A percentile compares a stretch with the other conserved stretches of the same genome.
Conservation (phyloP, 163 green algal species). For the Scenedesmus sp. region DNA sequence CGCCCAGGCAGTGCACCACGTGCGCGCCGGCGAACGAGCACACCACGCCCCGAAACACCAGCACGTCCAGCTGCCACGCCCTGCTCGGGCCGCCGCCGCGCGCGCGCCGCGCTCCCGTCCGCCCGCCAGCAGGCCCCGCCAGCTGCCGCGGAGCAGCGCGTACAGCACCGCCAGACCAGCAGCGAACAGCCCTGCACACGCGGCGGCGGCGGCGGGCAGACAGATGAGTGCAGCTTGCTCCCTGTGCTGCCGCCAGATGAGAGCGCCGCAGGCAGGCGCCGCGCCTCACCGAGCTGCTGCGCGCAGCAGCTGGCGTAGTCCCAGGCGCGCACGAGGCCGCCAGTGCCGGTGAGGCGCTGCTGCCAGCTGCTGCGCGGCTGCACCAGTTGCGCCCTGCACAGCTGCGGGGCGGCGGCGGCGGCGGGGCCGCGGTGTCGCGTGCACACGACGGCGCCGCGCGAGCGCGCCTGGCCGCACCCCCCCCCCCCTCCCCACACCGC, state of each 20-base stretch:
- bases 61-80: conserved; percentile 26
- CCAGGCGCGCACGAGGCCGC: not conserved
- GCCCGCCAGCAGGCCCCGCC: not conserved
- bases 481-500: not conserved
- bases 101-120: not conserved
- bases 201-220: not conserved
- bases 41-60: conserved; percentile 13
- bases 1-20: conserved; percentile 25
- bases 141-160: not conserved
- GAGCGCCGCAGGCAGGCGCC: not conserved
- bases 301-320: conserved; percentile 14
- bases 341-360: not conserved
- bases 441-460: not conserved
- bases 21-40: conserved; percentile 27
- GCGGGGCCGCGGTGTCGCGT: not conserved
- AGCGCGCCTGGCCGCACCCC: not conserved
- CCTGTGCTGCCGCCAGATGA: too few relatives aligned
- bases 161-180: conserved; percentile 21
- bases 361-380: not conserved
- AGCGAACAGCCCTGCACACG: conserved; percentile 15
- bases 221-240: not conserved
- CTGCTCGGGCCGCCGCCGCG: not conserved
- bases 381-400: not conserved
- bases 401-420: not conserved
- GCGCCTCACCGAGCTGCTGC: conserved; percentile 23